Percentiles rank a stretch among this genome's conserved stretches.
phyloP scores from a whole-genome alignment of 176 grass and related monocot genomes.

The Chrysopogon serrulatus region DNA sequence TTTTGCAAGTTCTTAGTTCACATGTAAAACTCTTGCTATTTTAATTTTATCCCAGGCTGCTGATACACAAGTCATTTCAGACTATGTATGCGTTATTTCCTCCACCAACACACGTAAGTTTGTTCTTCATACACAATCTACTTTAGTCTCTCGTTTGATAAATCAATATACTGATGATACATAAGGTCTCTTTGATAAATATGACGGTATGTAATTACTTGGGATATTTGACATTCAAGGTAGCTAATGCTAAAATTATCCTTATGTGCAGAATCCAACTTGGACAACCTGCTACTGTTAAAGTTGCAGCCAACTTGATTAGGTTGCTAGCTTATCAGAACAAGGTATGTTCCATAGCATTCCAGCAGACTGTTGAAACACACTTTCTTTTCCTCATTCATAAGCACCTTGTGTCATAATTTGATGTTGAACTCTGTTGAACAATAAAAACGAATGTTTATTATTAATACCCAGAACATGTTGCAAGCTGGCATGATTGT shows the following conservation, averaged over 20 bases:
- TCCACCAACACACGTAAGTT: constrained; percentile 96
- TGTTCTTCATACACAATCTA: background rate
- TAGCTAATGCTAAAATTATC: background rate
- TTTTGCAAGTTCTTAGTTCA: background rate
- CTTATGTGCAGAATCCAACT: constrained; percentile 73
- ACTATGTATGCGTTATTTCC: constrained; percentile 98
- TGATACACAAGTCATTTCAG: constrained; percentile 86
- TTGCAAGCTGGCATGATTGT: constrained; percentile 94
- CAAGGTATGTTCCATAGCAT: constrained; percentile 57
- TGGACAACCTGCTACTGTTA: constrained; percentile 90
- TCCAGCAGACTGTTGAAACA: background rate
- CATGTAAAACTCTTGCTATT: background rate
- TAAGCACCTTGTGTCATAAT: background rate
- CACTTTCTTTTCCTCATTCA: background rate
- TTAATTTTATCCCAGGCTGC: constrained; percentile 60
- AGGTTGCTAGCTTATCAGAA: constrained; percentile 92
- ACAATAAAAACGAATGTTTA: background rate
- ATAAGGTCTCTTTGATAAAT: background rate
- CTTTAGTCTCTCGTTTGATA: background rate
- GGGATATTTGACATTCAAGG: constrained; percentile 14
- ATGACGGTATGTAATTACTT: background rate
- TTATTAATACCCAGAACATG: constrained; percentile 64
- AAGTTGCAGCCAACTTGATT: constrained; percentile 91
- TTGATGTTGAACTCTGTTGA: background rate
- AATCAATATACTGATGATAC: background rate